Conservation (phyloP, 352 stramenopile genomes). For the Pythium aquatile region DNA sequence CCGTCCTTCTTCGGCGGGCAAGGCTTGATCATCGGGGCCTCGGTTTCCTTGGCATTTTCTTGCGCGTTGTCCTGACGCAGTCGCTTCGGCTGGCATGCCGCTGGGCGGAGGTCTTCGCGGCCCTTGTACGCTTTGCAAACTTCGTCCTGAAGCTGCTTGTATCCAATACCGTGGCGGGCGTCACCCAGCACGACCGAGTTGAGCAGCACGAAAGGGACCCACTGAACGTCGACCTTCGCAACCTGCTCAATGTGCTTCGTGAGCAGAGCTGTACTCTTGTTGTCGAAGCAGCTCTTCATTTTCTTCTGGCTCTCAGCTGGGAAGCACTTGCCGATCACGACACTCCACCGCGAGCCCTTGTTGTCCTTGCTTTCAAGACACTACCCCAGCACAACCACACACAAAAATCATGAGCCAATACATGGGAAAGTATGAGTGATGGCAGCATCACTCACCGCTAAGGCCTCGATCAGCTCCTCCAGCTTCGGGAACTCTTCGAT, state of each 20-base stretch:
- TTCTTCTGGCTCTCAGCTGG: conserved; percentile 37
- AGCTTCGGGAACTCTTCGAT: conserved; percentile 67
- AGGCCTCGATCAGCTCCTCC: conserved; percentile 52
- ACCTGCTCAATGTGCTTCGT: conserved; percentile 55
- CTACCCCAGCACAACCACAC: conserved; percentile 21
- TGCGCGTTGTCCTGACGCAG: conserved; percentile 43
- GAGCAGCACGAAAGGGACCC: conserved; percentile 73
- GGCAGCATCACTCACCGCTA: conserved; percentile 38
- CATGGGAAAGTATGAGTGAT: background rate
- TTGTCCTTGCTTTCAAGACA: conserved; percentile 81
- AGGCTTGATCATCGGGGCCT: conserved; percentile 54
- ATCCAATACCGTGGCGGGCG: conserved; percentile 55
- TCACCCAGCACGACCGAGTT: conserved; percentile 59
- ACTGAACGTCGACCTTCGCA: conserved; percentile 48
- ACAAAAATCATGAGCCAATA: background rate
- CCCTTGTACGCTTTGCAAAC: conserved; percentile 73
- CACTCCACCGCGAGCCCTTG: conserved; percentile 66
- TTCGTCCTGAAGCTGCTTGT: conserved; percentile 61
- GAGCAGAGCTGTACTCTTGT: conserved; percentile 52
- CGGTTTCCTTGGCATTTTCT: conserved; percentile 33
- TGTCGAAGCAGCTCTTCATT: conserved; percentile 69
- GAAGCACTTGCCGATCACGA: conserved; percentile 67
- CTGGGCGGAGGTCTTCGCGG: conserved; percentile 34
- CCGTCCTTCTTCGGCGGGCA: conserved; percentile 68
- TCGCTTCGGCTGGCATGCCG: conserved; percentile 56